Evolutionary conservation across 495 filamentous ascomycete genomes (phyloP).

Genomic region (Aspergillus panamensis): DNA sequence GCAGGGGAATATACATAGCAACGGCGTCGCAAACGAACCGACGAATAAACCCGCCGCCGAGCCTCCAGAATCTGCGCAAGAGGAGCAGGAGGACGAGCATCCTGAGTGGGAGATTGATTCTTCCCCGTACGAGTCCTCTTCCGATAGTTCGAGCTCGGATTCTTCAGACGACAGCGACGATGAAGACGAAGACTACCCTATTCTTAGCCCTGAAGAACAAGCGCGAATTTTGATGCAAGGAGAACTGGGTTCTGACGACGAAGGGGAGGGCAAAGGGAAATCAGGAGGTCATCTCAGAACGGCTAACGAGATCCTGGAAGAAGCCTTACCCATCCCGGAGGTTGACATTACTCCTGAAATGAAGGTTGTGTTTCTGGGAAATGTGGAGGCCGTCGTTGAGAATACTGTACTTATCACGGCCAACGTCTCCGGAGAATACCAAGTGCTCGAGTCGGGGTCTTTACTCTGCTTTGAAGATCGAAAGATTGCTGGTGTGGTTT

Average conservation of each 20-base stretch:
- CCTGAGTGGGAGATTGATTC: constrained; percentile 73
- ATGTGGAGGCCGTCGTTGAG: constrained; percentile 68
- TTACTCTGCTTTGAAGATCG: constrained; percentile 77
- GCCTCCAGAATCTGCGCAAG: constrained; percentile 11
- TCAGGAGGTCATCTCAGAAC: constrained; percentile 54
- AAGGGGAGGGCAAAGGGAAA: constrained; percentile 52
- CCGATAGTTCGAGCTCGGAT: constrained; percentile 49
- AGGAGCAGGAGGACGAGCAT: constrained; percentile 50
- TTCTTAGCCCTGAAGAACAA: constrained; percentile 73
- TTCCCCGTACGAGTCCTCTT: constrained; percentile 56
- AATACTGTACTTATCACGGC: constrained; percentile 76
- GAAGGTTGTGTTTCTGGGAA: constrained; percentile 69
- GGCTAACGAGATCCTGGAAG: constrained; percentile 68
- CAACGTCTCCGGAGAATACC: constrained; percentile 70
- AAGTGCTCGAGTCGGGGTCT: constrained; percentile 78
- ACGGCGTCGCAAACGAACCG: neutral
- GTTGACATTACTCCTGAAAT: constrained; percentile 69
- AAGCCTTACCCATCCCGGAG: constrained; percentile 67
- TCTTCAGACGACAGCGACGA: constrained; percentile 60
- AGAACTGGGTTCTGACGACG: constrained; percentile 68
- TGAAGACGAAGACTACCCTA: constrained; percentile 65
- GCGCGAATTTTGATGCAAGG: constrained; percentile 76
- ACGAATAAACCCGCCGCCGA: neutral
- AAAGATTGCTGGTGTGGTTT: constrained; percentile 69
- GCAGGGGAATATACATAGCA: neutral